Conservation (phyloP, 164 flowering plant genomes). For the Kalanchoe fedtschenkoi region DNA sequence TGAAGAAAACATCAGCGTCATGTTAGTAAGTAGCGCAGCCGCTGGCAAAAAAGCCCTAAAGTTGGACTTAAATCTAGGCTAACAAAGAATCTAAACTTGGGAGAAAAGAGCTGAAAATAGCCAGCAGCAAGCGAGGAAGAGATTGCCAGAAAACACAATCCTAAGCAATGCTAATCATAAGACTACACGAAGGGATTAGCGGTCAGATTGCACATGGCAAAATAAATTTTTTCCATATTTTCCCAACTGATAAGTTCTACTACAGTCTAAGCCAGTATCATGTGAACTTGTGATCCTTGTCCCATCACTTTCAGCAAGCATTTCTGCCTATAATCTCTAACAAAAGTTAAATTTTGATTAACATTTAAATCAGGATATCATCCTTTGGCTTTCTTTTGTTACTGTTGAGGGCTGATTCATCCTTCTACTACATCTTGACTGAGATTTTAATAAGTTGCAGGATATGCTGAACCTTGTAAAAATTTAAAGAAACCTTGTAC, state of each 20-base stretch:
- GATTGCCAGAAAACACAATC: too few species aligned
- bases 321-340: neutral
- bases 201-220: too few species aligned
- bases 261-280: too few species aligned
- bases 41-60: too few species aligned
- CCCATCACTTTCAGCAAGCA: neutral
- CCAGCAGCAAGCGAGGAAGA: too few species aligned
- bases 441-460: neutral
- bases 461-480: neutral
- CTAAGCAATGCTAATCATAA: too few species aligned
- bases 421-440: neutral
- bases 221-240: too few species aligned
- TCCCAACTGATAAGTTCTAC: too few species aligned
- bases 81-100: too few species aligned
- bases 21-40: neutral
- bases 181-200: too few species aligned
- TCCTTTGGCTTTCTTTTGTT: neutral
- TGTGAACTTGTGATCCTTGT: neutral
- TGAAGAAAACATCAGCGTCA: constrained; percentile 8
- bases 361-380: neutral
- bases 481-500: constrained; percentile 13
- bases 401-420: neutral
- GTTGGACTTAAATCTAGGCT: too few species aligned
- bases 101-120: too few species aligned
- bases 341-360: neutral